Conservation (phyloP, 2,329 filamentous ascomycete genomes). For the Salinomyces thailandicus region DNA sequence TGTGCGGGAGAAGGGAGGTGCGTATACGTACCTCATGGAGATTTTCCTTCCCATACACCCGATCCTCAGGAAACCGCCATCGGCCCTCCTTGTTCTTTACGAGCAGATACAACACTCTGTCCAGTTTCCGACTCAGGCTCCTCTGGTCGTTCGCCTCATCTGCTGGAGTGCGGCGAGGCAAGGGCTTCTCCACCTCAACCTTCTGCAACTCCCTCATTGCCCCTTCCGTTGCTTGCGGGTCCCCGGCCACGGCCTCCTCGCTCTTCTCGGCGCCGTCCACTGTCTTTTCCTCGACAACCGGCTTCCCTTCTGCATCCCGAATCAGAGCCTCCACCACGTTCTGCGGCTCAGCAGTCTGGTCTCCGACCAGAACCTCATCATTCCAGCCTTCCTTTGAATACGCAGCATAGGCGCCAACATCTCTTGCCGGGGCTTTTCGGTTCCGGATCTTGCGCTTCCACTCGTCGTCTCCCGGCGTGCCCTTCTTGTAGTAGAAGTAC, state of each 20-base stretch:
- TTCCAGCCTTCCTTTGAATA: slow-evolving; percentile 71
- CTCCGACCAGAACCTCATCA: slow-evolving; percentile 75
- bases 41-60: slow-evolving; percentile 59
- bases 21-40: slow-evolving; percentile 61
- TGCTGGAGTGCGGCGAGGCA: slow-evolving; percentile 63
- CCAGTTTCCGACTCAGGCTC: slow-evolving; percentile 69
- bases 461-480: slow-evolving; percentile 72
- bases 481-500: slow-evolving; percentile 90
- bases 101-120: slow-evolving; percentile 76
- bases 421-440: slow-evolving; percentile 66
- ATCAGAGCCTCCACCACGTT: slow-evolving; percentile 58
- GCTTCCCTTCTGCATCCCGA: slow-evolving; percentile 56
- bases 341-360: slow-evolving; percentile 53
- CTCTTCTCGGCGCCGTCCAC: slow-evolving; percentile 31
- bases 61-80: slow-evolving; percentile 75
- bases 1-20: not conserved
- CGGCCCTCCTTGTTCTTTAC: slow-evolving; percentile 60
- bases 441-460: slow-evolving; percentile 79
- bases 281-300: slow-evolving; percentile 42
- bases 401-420: slow-evolving; percentile 75
- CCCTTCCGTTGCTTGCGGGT: slow-evolving; percentile 18
- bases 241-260: slow-evolving; percentile 35
- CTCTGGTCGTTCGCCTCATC: slow-evolving; percentile 63
- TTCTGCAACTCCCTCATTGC: slow-evolving; percentile 15
- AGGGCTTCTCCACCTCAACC: slow-evolving; percentile 52